These are phyloP conservation scores for Calonectria fujianensis DNA, from an alignment of 2,329 filamentous ascomycete species.

Conservation along the genomic window DNA sequence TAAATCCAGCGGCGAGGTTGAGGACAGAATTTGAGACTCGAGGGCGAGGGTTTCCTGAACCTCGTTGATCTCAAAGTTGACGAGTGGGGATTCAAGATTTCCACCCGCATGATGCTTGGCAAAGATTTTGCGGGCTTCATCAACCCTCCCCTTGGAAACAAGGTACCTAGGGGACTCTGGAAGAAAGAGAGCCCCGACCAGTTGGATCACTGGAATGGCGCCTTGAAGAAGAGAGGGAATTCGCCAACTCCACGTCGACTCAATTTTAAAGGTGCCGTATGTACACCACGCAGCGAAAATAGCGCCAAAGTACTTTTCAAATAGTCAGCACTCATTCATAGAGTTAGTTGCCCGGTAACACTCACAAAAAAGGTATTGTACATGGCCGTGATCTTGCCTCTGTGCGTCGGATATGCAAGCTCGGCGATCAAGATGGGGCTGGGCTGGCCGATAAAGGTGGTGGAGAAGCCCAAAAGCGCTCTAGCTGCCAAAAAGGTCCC, in stretches of 20 bases:
- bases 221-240: slow-evolving; percentile 67
- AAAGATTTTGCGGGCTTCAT: slow-evolving; percentile 27
- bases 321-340: background rate
- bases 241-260: slow-evolving; percentile 58
- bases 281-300: slow-evolving; percentile 70
- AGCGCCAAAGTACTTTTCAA: slow-evolving; percentile 31
- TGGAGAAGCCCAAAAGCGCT: slow-evolving; percentile 56
- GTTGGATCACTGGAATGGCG: slow-evolving; percentile 53
- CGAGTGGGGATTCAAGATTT: slow-evolving; percentile 14
- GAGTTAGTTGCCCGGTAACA: no score
- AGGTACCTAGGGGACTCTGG: slow-evolving; percentile 39
- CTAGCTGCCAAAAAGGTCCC: slow-evolving; percentile 56
- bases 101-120: slow-evolving; percentile 31
- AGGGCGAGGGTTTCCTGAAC: slow-evolving; percentile 33
- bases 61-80: slow-evolving; percentile 34
- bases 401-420: slow-evolving; percentile 57
- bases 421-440: slow-evolving; percentile 57
- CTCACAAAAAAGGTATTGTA: slow-evolving; percentile 56
- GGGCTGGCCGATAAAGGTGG: slow-evolving; percentile 54
- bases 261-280: slow-evolving; percentile 64
- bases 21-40: slow-evolving; percentile 46
- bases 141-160: slow-evolving; percentile 21
- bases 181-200: slow-evolving; percentile 6
- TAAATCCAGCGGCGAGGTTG: slow-evolving; percentile 35
- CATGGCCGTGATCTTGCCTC: slow-evolving; percentile 55